These are phyloP conservation scores for Fraxinus platypoda DNA, from an alignment of 305 asterid genomes.

Conservation along the genomic window DNA sequence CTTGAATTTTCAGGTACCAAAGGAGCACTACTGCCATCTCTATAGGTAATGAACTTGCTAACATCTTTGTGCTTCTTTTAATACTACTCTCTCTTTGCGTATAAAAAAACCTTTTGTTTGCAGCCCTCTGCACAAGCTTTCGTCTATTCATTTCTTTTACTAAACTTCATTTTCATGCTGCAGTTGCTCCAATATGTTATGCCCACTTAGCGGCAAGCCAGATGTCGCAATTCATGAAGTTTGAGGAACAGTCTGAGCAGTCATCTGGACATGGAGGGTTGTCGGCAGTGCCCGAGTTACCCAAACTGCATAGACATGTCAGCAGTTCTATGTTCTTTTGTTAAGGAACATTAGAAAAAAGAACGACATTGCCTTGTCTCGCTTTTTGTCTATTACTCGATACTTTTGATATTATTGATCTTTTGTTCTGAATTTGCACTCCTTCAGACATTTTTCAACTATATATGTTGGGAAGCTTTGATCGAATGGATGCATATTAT, in stretches of 20 bases:
- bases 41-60: conserved; percentile 45
- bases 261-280: conserved; percentile 51
- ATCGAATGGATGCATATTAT: neutral
- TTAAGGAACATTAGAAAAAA: conserved; percentile 19
- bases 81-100: neutral
- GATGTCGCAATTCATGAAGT: conserved; percentile 54
- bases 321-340: conserved; percentile 66
- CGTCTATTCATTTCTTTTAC: neutral
- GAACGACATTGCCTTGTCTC: neutral
- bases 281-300: conserved; percentile 44
- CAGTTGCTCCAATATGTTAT: conserved; percentile 75
- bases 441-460: neutral
- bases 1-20: conserved; percentile 55
- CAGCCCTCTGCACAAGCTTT: neutral
- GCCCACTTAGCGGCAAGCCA: conserved; percentile 78
- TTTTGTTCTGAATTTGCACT: neutral
- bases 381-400: neutral
- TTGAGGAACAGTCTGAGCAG: conserved; percentile 50
- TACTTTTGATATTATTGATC: neutral
- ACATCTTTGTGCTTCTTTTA: neutral
- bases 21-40: conserved; percentile 77
- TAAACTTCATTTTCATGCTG: neutral
- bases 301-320: conserved; percentile 31
- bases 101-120: neutral
- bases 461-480: neutral